Conservation (phyloP, 2,329 filamentous ascomycete species). For the Fusarium subtropicale region DNA sequence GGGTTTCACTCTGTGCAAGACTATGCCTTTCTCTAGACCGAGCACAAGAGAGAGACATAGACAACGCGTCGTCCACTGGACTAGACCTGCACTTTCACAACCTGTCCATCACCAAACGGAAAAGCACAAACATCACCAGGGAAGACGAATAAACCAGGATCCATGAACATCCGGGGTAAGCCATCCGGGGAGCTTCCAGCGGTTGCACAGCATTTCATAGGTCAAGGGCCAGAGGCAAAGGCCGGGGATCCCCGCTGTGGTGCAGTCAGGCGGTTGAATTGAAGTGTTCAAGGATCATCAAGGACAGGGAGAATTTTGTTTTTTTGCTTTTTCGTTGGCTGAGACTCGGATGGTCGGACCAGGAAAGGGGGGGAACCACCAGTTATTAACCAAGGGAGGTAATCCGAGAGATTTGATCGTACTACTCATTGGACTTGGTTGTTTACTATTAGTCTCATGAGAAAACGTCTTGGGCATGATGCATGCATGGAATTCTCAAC, state of each 20-base stretch:
- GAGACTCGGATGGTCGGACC: conserved; percentile 32
- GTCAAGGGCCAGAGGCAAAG: conserved; percentile 8
- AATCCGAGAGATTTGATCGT: conserved; percentile 25
- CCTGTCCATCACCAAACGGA: neutral
- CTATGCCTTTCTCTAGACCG: conserved; percentile 37
- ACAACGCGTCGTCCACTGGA: neutral
- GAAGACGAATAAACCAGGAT: conserved; percentile 1
- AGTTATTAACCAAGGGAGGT: conserved; percentile 27
- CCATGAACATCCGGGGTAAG: conserved; percentile 42
- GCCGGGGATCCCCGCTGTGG: conserved; percentile 16
- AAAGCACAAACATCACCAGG: neutral
- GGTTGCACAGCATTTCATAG: conserved; percentile 32
- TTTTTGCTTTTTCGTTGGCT: conserved; percentile 25
- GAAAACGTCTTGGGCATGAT: neutral
- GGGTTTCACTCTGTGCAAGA: neutral
- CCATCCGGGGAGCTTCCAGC: conserved; percentile 33
- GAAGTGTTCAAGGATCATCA: conserved; percentile 39
- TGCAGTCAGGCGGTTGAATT: conserved; percentile 47
- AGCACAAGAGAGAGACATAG: conserved; percentile 11
- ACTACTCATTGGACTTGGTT: neutral
- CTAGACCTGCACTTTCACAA: neutral
- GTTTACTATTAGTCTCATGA: neutral
- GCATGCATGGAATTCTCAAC: conserved; percentile 16
- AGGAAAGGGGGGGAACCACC: conserved; percentile 28
- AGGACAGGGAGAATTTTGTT: conserved; percentile 19